Evolutionary conservation across 495 filamentous ascomycete species (phyloP).

Genomic region (Penicillium cosmopolitanum): DNA sequence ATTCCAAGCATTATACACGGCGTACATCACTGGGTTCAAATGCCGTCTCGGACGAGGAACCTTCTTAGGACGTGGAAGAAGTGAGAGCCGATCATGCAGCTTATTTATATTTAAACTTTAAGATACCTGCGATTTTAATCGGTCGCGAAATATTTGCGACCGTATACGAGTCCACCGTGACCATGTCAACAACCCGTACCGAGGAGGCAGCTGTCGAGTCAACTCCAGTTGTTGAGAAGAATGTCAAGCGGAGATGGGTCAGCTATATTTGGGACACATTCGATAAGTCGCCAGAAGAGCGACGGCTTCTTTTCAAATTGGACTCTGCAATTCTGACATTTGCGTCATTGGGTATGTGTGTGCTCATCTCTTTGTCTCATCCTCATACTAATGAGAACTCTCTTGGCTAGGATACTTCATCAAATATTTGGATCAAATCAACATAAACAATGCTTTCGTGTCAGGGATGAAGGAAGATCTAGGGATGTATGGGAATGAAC

Average conservation of each 20-base stretch:
- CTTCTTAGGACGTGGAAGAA: slow-evolving; percentile 3
- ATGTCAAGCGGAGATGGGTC: slow-evolving; percentile 41
- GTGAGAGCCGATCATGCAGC: not conserved
- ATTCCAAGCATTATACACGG: not conserved
- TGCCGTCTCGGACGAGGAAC: not conserved
- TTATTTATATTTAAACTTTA: not conserved
- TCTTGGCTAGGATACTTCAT: slow-evolving; percentile 56
- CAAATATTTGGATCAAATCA: slow-evolving; percentile 61
- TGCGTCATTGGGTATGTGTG: slow-evolving; percentile 46
- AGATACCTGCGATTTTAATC: not conserved
- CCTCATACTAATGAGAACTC: not conserved
- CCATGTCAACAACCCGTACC: slow-evolving; percentile 16
- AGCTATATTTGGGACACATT: slow-evolving; percentile 63
- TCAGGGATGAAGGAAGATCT: slow-evolving; percentile 63
- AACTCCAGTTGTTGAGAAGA: slow-evolving; percentile 25
- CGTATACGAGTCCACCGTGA: slow-evolving; percentile 6
- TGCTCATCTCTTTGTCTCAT: not conserved
- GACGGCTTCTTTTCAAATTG: slow-evolving; percentile 62
- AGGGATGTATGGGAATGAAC: slow-evolving; percentile 57
- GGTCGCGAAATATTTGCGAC: not conserved
- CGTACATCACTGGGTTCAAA: no score
- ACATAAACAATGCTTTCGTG: slow-evolving; percentile 61
- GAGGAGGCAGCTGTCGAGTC: slow-evolving; percentile 22
- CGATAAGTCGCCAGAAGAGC: slow-evolving; percentile 63
- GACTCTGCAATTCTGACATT: slow-evolving; percentile 60